Percentiles rank a stretch among this genome's conserved stretches.
phyloP scores from a whole-genome alignment of 2,329 filamentous ascomycete genomes.

The Aschersonia sp. region DNA sequence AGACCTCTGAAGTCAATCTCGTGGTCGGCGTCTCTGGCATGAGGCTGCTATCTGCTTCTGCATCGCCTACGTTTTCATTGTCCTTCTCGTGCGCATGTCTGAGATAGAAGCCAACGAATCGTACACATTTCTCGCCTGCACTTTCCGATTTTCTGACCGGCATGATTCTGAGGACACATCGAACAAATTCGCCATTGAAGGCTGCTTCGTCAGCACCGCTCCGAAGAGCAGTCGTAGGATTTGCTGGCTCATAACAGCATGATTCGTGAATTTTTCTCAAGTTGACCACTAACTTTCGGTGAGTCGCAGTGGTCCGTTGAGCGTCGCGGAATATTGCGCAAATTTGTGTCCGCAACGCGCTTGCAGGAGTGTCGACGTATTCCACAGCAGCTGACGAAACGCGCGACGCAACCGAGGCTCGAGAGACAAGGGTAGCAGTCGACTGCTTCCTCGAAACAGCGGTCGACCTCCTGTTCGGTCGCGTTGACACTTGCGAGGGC shows the following conservation, averaged over 20 bases:
- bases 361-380: constrained; percentile 58
- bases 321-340: constrained; percentile 64
- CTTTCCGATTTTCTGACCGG: constrained; percentile 83
- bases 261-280: constrained; percentile 83
- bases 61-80: constrained; percentile 49
- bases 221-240: constrained; percentile 33
- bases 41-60: constrained; percentile 53
- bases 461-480: constrained; percentile 30
- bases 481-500: constrained; percentile 33
- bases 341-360: constrained; percentile 57
- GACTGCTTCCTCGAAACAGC: constrained; percentile 25
- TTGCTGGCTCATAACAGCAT: constrained; percentile 53
- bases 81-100: constrained; percentile 58
- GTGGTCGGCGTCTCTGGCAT: constrained; percentile 74
- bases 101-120: constrained; percentile 80
- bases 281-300: constrained; percentile 77
- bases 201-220: constrained; percentile 69
- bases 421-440: constrained; percentile 19
- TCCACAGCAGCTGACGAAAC: constrained; percentile 49
- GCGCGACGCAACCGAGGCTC: constrained; percentile 31
- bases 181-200: constrained; percentile 74
- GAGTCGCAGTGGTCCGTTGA: constrained; percentile 77
- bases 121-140: constrained; percentile 71
- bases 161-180: constrained; percentile 71
- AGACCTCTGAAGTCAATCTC: constrained; percentile 59